Evolutionary conservation across 768 basidiomycete genomes (phyloP).

Genomic region (Rhodotorula graminis): DNA sequence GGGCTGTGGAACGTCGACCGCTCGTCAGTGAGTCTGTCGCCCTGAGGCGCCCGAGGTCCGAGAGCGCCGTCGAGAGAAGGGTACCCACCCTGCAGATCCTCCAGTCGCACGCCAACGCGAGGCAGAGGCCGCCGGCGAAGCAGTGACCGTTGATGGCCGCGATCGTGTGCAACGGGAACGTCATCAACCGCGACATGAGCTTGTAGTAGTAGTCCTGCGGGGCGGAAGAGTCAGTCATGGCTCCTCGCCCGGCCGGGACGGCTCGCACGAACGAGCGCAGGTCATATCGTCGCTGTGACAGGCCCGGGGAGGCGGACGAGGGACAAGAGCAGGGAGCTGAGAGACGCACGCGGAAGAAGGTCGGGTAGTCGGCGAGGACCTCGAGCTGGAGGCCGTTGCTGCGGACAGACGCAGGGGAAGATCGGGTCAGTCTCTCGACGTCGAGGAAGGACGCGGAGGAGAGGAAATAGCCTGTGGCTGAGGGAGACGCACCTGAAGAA

Average conservation of each 20-base stretch:
- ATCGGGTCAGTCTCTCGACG: no score
- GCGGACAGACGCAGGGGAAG: not conserved
- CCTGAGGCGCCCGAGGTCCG: no score
- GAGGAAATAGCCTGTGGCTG: no score
- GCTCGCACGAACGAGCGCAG: no score
- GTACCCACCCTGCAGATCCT: conserved; percentile 64
- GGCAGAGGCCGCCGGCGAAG: conserved; percentile 75
- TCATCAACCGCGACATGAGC: conserved; percentile 19
- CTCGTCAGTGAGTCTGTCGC: no score
- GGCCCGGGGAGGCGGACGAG: no score
- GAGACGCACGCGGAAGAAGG: conserved; percentile 27
- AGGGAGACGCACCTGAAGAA: conserved; percentile 31
- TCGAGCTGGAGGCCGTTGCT: conserved; percentile 37
- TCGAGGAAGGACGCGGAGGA: no score
- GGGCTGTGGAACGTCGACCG: conserved; percentile 40
- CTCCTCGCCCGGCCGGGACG: no score
- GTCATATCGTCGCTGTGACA: no score
- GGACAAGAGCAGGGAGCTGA: not conserved
- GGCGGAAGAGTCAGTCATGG: no score
- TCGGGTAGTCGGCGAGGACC: conserved; percentile 16
- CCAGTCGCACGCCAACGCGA: conserved; percentile 78
- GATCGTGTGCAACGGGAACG: conserved; percentile 33
- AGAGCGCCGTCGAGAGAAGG: no score
- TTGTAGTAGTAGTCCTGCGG: conserved; percentile 28
- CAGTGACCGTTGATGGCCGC: conserved; percentile 53